A percentile compares a stretch with the other conserved stretches of the same genome.
Evolutionary conservation across 176 grass and related monocot genomes (phyloP).

Genomic region (Aegilops bicornis): DNA sequence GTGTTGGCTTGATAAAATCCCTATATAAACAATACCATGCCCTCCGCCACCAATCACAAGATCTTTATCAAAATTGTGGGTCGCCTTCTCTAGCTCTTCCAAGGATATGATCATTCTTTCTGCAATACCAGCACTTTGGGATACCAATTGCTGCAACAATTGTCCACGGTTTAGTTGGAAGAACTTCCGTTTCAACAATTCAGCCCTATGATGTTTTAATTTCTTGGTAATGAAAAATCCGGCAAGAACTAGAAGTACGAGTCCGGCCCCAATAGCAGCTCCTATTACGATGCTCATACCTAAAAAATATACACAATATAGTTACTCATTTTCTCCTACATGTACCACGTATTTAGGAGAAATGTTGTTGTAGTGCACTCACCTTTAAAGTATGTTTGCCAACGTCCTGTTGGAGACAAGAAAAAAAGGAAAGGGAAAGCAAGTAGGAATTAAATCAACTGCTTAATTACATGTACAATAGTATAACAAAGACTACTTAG

Average conservation of each 20-base stretch:
- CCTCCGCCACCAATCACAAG: too few species aligned
- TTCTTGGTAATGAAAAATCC: not conserved
- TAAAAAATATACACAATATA: not conserved
- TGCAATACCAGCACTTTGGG: too few species aligned
- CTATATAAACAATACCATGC: too few species aligned
- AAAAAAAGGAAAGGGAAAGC: not conserved
- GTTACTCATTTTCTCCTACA: not conserved
- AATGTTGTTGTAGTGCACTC: not conserved
- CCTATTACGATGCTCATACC: not conserved
- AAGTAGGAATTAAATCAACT: not conserved
- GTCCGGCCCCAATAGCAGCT: not conserved
- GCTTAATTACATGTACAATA: too few species aligned
- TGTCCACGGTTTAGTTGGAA: too few species aligned
- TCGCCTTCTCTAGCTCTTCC: too few species aligned
- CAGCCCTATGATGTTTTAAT: not conserved
- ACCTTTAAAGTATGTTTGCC: not conserved
- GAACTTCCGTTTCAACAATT: too few species aligned
- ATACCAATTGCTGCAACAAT: too few species aligned
- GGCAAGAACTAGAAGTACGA: not conserved
- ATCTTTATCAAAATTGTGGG: too few species aligned
- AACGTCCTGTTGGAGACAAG: too few species aligned
- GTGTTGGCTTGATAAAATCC: too few species aligned
- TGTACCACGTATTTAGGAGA: not conserved
- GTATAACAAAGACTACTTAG: not conserved
- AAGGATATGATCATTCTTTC: too few species aligned